Conservation (phyloP, 495 filamentous ascomycete genomes). For the Daldinia loculata region DNA sequence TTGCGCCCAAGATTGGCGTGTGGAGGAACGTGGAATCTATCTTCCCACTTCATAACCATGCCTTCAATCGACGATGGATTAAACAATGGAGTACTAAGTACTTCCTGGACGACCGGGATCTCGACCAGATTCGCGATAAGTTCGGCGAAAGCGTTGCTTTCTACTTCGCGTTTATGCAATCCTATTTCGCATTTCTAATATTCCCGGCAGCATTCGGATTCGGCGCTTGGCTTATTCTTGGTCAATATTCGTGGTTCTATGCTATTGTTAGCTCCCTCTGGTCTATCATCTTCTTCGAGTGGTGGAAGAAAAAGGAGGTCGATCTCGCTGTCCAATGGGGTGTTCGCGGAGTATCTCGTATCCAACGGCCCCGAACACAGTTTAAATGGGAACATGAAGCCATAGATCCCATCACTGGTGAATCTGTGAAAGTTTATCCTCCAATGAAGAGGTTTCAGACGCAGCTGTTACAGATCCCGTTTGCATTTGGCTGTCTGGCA, state of each 20-base stretch:
- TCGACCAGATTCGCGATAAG: conserved; percentile 83
- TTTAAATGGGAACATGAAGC: conserved; percentile 81
- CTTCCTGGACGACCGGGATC: conserved; percentile 76
- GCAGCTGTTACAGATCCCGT: conserved; percentile 88
- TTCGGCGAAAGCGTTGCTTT: conserved; percentile 96
- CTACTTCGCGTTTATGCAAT: conserved; percentile 96
- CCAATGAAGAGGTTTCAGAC: conserved; percentile 76
- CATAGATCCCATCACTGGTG: conserved; percentile 84
- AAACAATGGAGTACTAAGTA: conserved; percentile 86
- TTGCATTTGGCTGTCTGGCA: conserved; percentile 74
- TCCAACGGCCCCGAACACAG: conserved; percentile 77
- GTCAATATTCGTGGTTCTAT: conserved; percentile 85
- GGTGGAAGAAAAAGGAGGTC: conserved; percentile 93
- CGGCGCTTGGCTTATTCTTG: conserved; percentile 81
- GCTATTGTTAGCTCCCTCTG: conserved; percentile 83
- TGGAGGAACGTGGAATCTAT: conserved; percentile 88
- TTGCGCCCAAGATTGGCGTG: conserved; percentile 79
- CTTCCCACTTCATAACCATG: conserved; percentile 88
- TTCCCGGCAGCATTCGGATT: conserved; percentile 87
- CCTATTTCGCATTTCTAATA: conserved; percentile 85
- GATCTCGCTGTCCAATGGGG: conserved; percentile 94
- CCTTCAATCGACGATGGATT: conserved; percentile 91
- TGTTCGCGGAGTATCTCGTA: conserved; percentile 83
- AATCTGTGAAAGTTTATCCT: conserved; percentile 79
- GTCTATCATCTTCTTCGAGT: conserved; percentile 92